A percentile compares a stretch with the other conserved stretches of the same genome.
phyloP scores from a whole-genome alignment of 352 stramenopile species.

The Globisporangium lucens region DNA sequence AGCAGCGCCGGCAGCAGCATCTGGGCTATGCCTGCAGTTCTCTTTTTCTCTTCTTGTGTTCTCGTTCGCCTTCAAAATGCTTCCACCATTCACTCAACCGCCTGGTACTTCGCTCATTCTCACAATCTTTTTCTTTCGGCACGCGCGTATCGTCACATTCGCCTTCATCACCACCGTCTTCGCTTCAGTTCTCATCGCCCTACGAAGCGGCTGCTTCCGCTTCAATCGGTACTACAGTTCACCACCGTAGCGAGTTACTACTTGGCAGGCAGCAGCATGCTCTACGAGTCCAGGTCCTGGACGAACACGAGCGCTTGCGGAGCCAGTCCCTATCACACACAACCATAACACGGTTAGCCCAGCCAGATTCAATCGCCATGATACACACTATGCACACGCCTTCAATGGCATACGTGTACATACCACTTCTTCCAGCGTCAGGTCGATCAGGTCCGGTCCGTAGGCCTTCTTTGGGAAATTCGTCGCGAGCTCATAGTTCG shows the following conservation, averaged over 20 bases:
- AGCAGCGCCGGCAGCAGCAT: neutral
- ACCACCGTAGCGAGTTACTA: neutral
- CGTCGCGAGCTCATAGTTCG: constrained; percentile 81
- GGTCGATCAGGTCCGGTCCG: constrained; percentile 49
- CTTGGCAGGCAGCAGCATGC: neutral
- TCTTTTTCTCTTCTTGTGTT: neutral
- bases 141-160: neutral
- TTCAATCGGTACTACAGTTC: neutral
- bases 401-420: neutral
- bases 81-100: neutral
- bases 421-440: constrained; percentile 73
- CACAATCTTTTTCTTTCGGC: neutral
- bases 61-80: constrained; percentile 8
- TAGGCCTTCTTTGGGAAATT: constrained; percentile 82
- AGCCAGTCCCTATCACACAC: constrained; percentile 49
- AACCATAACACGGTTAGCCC: neutral
- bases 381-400: neutral
- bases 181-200: neutral
- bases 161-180: neutral
- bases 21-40: no score
- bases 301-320: constrained; percentile 79
- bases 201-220: neutral
- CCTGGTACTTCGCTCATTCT: neutral
- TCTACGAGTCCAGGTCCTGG: constrained; percentile 79
- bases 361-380: neutral